phyloP scores from a whole-genome alignment of 441 rosid species.

The Metrosideros polymorpha region DNA sequence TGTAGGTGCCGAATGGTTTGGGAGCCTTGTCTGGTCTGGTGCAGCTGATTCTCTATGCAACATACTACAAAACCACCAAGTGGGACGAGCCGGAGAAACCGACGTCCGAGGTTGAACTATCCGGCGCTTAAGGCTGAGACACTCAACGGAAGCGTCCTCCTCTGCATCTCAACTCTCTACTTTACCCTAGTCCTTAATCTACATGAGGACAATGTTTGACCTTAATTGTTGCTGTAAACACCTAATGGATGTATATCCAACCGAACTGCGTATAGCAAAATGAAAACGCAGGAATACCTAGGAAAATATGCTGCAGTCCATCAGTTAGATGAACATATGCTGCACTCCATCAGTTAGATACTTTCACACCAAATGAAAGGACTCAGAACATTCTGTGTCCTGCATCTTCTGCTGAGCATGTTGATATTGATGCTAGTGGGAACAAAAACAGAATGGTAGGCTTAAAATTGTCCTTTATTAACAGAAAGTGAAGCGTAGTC shows the following conservation, averaged over 20 bases:
- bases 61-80: conserved; percentile 34
- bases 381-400: background rate
- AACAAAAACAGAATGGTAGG: background rate
- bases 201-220: background rate
- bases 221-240: background rate
- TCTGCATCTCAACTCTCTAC: background rate
- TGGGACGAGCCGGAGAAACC: conserved; percentile 17
- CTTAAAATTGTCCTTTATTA: background rate
- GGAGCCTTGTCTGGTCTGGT: conserved; percentile 44
- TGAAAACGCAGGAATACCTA: background rate
- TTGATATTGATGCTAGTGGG: background rate
- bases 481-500: background rate
- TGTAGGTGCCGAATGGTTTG: conserved; percentile 35
- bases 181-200: background rate
- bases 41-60: conserved; percentile 42
- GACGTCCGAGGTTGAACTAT: conserved; percentile 28
- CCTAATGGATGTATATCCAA: background rate
- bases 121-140: background rate
- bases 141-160: background rate
- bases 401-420: background rate
- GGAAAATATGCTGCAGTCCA: background rate
- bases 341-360: background rate
- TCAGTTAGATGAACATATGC: background rate
- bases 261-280: background rate
- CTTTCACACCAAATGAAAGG: background rate